Evolutionary conservation across 2,329 filamentous ascomycete genomes (phyloP), one percentile per base, ranked within the genome.

Genomic region (Aspergillus quadrilineatus): DNA sequence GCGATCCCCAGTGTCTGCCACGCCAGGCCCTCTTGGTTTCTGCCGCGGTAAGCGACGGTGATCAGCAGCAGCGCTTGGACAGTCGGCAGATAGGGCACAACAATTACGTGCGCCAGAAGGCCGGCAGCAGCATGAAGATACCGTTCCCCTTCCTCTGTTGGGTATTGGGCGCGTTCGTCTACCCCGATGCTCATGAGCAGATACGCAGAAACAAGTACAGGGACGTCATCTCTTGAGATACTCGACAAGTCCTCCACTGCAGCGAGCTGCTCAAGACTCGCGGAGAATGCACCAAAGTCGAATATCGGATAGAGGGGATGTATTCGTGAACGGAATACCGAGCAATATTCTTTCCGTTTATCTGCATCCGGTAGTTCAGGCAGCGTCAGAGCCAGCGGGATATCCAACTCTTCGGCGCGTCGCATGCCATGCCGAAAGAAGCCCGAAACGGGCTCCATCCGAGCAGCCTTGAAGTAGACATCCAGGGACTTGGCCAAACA

Each of bases 1-100:
- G 55, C 58, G 37, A 60, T 60, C 4, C 60, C 60, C 2, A 62
- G 39, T 1, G 50, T 58, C 15, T 62, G 60, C 60, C 60, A 62
- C 2, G 55, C 60, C 8, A 62, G 57, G 0, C 58, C 60, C 26
- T 58, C 60, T 28, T 58, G 49, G 14, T 58, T 62, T 4, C 55
- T 46, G 3, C 60, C 55, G 2, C 60, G 46, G 17, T 62, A 62
- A 1, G 44, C 46, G 1, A 62, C 43, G 2, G 60, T 58, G 22
- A 60, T 55, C 4, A 60, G 37, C 0, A 62, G 37, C 5, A 62
- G 30, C 1, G 60, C 45, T 44, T 62, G 60, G 2, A 62, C 58
- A 1, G 60, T 53, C 8, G 53, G 60, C 1, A 58, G 47, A 36
- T 62, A 62, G 3, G 60, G 60, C 8, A 58, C 53, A 1, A 56